These are phyloP conservation scores for Penicillium sp. DNA, from an alignment of 2,329 filamentous ascomycete species.

Conservation along the genomic window DNA sequence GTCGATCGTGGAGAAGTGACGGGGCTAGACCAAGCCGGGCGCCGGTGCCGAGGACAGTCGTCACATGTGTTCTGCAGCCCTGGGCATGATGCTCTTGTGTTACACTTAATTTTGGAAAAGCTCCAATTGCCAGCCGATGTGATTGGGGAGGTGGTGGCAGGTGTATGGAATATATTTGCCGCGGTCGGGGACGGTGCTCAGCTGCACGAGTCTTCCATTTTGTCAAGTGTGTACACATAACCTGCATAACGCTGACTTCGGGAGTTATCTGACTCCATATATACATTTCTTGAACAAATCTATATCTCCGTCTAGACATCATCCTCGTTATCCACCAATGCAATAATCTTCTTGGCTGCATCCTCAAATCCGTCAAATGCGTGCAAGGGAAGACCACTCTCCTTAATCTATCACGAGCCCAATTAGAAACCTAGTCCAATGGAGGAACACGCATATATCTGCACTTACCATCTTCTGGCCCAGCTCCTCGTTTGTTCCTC, in stretches of 20 bases:
- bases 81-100: too few species aligned
- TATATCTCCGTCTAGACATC: conserved; percentile 11
- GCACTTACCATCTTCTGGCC: conserved; percentile 61
- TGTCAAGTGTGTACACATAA: too few species aligned
- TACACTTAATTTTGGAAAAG: too few species aligned
- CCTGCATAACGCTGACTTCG: too few species aligned
- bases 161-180: too few species aligned
- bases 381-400: conserved; percentile 65
- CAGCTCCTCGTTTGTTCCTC: conserved; percentile 70
- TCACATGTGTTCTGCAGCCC: conserved; percentile 1
- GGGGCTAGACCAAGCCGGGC: conserved; percentile 20
- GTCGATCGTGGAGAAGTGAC: conserved; percentile 24
- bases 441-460: neutral
- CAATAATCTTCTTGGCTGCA: conserved; percentile 64
- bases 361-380: conserved; percentile 74
- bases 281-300: neutral
- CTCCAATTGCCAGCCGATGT: too few species aligned
- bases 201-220: too few species aligned
- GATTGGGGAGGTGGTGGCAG: neutral
- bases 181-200: too few species aligned
- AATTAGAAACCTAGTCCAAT: conserved; percentile 10
- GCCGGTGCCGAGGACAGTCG: too few species aligned
- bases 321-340: too few species aligned
- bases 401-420: conserved; percentile 50
- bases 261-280: too few species aligned